phyloP scores from a whole-genome alignment of 306 rosid species.

The Urtica urens region DNA sequence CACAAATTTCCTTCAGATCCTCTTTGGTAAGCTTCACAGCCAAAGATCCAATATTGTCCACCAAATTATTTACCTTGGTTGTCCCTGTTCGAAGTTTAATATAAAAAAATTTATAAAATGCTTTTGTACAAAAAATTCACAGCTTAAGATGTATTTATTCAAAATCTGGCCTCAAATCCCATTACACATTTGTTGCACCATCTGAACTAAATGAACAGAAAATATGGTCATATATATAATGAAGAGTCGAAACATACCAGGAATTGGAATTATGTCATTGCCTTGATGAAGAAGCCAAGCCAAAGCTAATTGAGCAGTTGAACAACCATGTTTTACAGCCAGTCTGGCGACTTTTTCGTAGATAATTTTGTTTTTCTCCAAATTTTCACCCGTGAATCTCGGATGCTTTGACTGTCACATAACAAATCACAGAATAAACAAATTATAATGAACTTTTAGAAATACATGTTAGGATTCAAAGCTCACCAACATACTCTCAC shows the following conservation, averaged over 20 bases:
- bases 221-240: background rate
- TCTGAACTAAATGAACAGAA: background rate
- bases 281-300: slow-evolving; percentile 71
- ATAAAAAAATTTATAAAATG: too few relatives aligned
- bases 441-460: background rate
- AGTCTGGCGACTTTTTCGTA: slow-evolving; percentile 31
- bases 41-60: slow-evolving; percentile 12
- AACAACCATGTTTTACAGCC: slow-evolving; percentile 42
- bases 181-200: too few relatives aligned
- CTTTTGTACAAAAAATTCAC: too few relatives aligned
- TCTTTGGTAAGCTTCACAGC: slow-evolving; percentile 11
- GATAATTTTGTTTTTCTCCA: slow-evolving; percentile 51
- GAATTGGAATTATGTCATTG: slow-evolving; percentile 52
- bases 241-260: slow-evolving; percentile 35
- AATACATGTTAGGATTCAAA: background rate
- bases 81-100: too few relatives aligned
- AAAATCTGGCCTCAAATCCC: too few relatives aligned
- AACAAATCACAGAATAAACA: background rate
- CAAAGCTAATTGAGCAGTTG: slow-evolving; percentile 57
- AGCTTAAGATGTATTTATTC: too few relatives aligned
- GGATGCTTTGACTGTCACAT: slow-evolving; percentile 40
- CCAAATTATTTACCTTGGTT: slow-evolving; percentile 16
- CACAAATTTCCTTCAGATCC: slow-evolving; percentile 16
- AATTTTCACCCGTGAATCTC: slow-evolving; percentile 48
- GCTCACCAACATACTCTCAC: slow-evolving; percentile 45